These are phyloP conservation scores for Termitomyces sp. DNA, from an alignment of 768 basidiomycete species.

Conservation along the genomic window DNA sequence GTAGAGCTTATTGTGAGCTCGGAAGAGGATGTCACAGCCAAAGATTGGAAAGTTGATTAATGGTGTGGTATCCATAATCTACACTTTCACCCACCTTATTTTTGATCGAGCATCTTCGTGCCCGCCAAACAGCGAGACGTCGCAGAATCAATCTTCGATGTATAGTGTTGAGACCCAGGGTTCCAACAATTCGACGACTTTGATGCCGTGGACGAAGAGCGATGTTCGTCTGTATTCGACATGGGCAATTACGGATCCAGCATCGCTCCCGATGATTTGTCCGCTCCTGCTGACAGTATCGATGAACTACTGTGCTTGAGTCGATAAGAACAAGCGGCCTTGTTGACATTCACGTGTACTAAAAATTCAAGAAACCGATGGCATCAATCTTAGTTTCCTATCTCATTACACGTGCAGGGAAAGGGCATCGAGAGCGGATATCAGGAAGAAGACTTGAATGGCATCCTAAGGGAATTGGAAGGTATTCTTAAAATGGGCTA, in stretches of 20 bases:
- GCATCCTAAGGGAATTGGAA: too few relatives aligned
- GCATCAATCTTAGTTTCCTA: too few relatives aligned
- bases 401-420: too few relatives aligned
- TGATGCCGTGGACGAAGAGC: conserved; percentile 1
- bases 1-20: conserved; percentile 75
- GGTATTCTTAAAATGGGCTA: too few relatives aligned
- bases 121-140: conserved; percentile 10
- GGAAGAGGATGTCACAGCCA: conserved; percentile 60
- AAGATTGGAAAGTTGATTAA: conserved; percentile 80
- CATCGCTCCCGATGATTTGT: background rate
- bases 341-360: too few relatives aligned
- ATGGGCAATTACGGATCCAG: background rate
- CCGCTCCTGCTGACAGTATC: background rate
- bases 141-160: conserved; percentile 8
- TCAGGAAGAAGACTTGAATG: too few relatives aligned
- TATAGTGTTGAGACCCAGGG: conserved; percentile 8
- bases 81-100: background rate
- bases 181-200: background rate
- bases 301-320: background rate
- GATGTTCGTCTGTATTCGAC: background rate
- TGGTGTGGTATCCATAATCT: background rate
- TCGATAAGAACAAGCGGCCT: too few relatives aligned
- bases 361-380: too few relatives aligned
- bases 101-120: background rate
- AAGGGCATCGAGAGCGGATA: too few relatives aligned